Evolutionary conservation across 2,329 filamentous ascomycete genomes (phyloP), one percentile per base, ranked within the genome.

Genomic region (Allantophomopsis cytisporea): DNA sequence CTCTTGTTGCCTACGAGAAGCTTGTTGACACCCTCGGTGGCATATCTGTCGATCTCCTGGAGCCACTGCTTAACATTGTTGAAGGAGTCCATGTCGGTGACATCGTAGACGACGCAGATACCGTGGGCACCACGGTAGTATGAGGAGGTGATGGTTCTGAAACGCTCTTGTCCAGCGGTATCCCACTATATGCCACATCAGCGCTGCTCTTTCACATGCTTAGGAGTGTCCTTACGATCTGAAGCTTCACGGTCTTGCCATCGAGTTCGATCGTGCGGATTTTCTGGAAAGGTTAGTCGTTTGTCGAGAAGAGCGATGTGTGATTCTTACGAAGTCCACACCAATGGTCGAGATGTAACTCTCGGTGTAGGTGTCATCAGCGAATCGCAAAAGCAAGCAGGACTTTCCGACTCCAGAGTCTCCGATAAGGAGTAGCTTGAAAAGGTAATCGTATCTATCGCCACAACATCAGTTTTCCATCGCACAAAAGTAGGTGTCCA

Each of bases 51-150:
- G 55, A 98, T 98, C 71, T 98, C 91, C 66, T 98, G 91, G 46
- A 98, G 78, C 91, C 91, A 98, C 74, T 98, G 91, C 83, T 98
- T 96, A 57, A 98, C 91, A 71, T 96, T 98, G 80, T 98, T 96
- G 85, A 98, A 98, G 21, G 86, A 94, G 64, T 96, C 91, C 89
- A 96, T 95, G 64, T 98, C 91, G 52, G 91, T 98, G 59, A 98
- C 91, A 80, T 98, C 91, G 76, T 96, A 98, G 61, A 98, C 91
- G 53, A 98, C 89, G 68, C 91, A 98, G 68, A 98, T 98, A 55
- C 91, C 91, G 68, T 96, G 91, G 51, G 91, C 91, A 57, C 91
- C 91, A 60, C 91, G 86, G 74, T 98, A 98, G 76, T 98, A 98
- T 45, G 91, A 96, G 33, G 89, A 96, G 46, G 91, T 98, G 70